Conservation (phyloP, 257 asterid species). For the Thymus mandschuricus region DNA sequence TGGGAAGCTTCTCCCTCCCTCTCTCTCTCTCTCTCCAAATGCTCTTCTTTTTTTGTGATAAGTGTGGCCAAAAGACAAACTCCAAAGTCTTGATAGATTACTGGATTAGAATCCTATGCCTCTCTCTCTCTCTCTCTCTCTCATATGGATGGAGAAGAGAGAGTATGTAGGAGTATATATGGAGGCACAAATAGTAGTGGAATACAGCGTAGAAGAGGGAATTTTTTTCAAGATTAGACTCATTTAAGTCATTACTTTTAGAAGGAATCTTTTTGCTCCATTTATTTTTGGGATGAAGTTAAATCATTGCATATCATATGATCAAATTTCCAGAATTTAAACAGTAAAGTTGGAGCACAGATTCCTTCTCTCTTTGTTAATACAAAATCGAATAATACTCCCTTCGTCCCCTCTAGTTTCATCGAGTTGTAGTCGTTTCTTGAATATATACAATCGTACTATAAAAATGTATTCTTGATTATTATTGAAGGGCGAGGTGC, state of each 20-base stretch:
- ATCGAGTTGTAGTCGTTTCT: no score
- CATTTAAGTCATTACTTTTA: neutral
- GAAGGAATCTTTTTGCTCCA: neutral
- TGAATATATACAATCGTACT: no score
- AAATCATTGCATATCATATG: neutral
- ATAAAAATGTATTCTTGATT: no score
- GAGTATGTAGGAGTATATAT: neutral
- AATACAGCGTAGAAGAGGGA: neutral
- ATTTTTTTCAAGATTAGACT: neutral
- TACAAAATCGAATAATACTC: no score
- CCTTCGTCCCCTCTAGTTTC: no score
- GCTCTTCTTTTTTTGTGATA: constrained; percentile 19
- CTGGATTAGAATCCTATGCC: constrained; percentile 50
- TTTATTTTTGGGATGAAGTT: neutral
- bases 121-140: neutral
- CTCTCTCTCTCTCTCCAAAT: constrained; percentile 52
- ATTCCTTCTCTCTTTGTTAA: no score
- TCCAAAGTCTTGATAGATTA: constrained; percentile 27
- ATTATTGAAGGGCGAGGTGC: no score
- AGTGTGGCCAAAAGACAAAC: constrained; percentile 47
- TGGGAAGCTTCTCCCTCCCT: constrained; percentile 60
- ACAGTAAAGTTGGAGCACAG: no score
- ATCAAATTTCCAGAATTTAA: neutral
- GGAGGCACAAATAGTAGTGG: neutral
- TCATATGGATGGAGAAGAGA: no score